Evolutionary conservation across 1,284 basidiomycete genomes (phyloP).

Genomic region (Trametes pubescens): DNA sequence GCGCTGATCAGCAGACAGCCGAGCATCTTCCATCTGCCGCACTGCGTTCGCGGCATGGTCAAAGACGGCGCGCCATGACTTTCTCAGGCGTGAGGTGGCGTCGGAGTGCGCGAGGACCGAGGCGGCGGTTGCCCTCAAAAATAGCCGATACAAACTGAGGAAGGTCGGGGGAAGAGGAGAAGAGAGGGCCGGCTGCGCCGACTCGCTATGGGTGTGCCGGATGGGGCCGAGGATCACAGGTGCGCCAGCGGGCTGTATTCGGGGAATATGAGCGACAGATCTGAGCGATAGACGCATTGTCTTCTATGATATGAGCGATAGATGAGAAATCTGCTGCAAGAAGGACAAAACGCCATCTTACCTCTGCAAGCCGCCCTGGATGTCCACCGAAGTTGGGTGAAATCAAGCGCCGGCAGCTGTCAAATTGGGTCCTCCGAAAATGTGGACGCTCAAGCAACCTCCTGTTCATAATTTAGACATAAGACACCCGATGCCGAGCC

Average conservation of each 20-base stretch:
- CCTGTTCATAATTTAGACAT: no score
- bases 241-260: not conserved
- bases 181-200: not conserved
- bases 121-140: constrained; percentile 65
- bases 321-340: not conserved
- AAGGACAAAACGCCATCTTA: no score
- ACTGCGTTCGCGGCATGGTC: constrained; percentile 57
- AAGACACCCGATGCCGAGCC: no score
- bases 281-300: not conserved
- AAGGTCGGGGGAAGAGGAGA: constrained; percentile 56
- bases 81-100: constrained; percentile 54
- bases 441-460: no score
- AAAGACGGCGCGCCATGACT: constrained; percentile 64
- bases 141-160: constrained; percentile 68
- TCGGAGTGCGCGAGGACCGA: constrained; percentile 64
- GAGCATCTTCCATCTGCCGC: constrained; percentile 46
- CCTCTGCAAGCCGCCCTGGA: no score
- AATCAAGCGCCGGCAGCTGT: no score
- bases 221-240: not conserved
- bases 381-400: no score
- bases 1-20: constrained; percentile 41
- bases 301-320: not conserved
- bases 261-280: not conserved
- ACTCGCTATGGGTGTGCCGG: not conserved
- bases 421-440: no score